Evolutionary conservation across 2,329 filamentous ascomycete species (phyloP).

Genomic region (Ceratocystis alfenasii): DNA sequence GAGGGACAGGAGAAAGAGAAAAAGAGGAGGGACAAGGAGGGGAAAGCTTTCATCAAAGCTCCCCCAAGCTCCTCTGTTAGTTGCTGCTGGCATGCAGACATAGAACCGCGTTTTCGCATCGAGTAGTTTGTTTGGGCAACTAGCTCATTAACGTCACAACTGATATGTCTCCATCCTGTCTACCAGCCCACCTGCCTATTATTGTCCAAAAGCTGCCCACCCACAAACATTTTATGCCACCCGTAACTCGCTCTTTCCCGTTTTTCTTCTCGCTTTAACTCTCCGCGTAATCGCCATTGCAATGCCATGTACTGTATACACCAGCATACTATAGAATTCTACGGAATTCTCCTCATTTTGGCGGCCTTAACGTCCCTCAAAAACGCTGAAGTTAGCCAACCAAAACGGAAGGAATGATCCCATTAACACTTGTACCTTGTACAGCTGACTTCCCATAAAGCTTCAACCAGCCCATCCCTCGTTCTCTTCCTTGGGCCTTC

Average conservation of each 20-base stretch:
- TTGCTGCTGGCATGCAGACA: background rate
- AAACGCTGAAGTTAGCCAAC: background rate
- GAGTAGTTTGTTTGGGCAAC: background rate
- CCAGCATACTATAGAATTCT: background rate
- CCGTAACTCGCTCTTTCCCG: too few species aligned
- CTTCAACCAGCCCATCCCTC: slow-evolving; percentile 21
- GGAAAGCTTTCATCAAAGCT: slow-evolving; percentile 4
- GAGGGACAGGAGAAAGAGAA: background rate
- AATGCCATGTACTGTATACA: background rate
- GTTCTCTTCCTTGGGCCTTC: slow-evolving; percentile 11
- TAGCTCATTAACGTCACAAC: background rate
- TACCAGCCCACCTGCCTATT: background rate
- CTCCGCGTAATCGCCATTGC: background rate
- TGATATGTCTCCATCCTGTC: background rate
- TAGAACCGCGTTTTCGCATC: background rate
- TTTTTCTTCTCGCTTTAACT: too few species aligned
- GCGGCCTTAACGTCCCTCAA: background rate
- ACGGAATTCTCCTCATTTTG: background rate
- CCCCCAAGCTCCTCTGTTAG: background rate
- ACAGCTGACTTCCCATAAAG: slow-evolving; percentile 5
- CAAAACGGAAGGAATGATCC: slow-evolving; percentile 1
- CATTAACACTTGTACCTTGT: background rate
- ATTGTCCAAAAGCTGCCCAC: too few species aligned
- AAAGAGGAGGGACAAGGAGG: slow-evolving; percentile 8
- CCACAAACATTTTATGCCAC: too few species aligned